Conservation (phyloP, 2,329 filamentous ascomycete genomes). For the Ceratocystis papillata region DNA sequence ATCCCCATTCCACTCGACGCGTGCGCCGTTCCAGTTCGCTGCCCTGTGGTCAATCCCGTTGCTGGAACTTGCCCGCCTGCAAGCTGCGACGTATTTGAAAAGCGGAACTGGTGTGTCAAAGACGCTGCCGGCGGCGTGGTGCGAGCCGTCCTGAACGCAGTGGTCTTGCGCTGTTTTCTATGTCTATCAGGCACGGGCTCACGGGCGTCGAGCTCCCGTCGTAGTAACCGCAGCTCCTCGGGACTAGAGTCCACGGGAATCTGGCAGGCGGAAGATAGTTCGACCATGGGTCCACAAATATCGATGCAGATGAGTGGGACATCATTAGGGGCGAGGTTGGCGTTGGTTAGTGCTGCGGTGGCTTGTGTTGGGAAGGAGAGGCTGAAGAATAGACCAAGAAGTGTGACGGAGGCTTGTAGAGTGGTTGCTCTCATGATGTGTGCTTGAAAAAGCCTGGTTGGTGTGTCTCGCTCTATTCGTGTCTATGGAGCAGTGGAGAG, state of each 20-base stretch:
- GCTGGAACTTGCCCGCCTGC: conserved; percentile 6
- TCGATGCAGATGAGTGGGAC: conserved; percentile 35
- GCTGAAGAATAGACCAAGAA: conserved; percentile 22
- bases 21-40: neutral
- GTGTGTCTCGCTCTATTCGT: neutral
- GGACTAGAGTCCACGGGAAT: conserved; percentile 24
- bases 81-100: neutral
- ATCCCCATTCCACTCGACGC: neutral
- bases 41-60: neutral
- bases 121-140: conserved; percentile 1
- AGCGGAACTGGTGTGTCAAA: neutral
- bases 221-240: neutral
- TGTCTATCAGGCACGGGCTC: neutral
- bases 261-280: conserved; percentile 34
- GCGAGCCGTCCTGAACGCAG: conserved; percentile 7
- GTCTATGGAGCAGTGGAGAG: neutral
- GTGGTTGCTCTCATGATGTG: conserved; percentile 19
- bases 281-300: conserved; percentile 37
- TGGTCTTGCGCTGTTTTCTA: neutral
- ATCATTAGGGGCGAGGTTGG: conserved; percentile 31
- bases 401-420: conserved; percentile 7
- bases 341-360: conserved; percentile 29
- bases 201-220: neutral
- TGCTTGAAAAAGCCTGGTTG: neutral
- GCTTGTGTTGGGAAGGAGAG: conserved; percentile 28